Evolutionary conservation across 2,329 filamentous ascomycete genomes (phyloP), one percentile per base, ranked within the genome.

Genomic region (Trichoderma afroharzianum): DNA sequence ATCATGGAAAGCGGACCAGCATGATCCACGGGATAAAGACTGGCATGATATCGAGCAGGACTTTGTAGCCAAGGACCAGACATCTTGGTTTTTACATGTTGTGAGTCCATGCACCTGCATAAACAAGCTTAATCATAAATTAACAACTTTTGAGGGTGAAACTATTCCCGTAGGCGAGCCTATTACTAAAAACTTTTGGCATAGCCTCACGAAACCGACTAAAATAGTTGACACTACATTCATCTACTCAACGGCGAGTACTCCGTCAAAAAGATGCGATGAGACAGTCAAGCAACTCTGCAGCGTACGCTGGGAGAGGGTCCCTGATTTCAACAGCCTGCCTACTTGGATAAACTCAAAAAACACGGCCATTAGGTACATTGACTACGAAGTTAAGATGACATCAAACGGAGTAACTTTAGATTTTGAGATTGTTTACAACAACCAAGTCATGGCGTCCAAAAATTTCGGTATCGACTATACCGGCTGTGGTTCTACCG

Each of bases 1-100:
- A 0, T 47, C 66, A 0, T 81, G 74, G 50, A 6, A 75, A 0
- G 8, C 2, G 0, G 14, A 18, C 0, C 47, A 55, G 1, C 76
- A 79, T 14, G 32, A 32, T 0, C 0, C 1, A 0, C 7, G 14
- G 0, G 75, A 80, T 39, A 77, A 6, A 30, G 28, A 30, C 28
- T 81, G 76, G 76, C 53, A 15, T 6, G 15, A 72, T 0, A 0
- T 63, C 0, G 0, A 70, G 0, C 68, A 73, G 0, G 1, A 11
- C 0, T 81, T 74, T 24, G 47, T 0, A 1, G 77, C 74, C 0
- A 0, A 0, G 0, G 43, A 75, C 5, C 79, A 81, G 36, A 77
- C 78, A 6, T 7, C 70, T 0, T 82, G 80, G 80, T 81, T 80
- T 59, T 39, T 80, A 9, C n/a, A 5, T 3, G 61, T 67, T 6